These are phyloP conservation scores for Waitea zeae DNA, from an alignment of 1,284 basidiomycete genomes.

Conservation along the genomic window DNA sequence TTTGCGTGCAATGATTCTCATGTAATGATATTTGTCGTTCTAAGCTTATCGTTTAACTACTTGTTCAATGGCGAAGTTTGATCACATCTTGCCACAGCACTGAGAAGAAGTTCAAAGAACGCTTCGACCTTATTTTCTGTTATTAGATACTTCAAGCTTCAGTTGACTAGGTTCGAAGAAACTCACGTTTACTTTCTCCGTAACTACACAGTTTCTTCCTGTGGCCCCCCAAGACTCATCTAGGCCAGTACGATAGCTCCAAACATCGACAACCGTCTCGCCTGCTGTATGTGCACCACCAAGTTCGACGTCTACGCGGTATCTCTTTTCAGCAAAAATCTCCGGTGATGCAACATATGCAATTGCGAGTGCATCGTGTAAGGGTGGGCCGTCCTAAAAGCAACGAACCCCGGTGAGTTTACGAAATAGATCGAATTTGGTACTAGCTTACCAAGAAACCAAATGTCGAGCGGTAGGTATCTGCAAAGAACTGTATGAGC, in stretches of 20 bases:
- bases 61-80: slow-evolving; percentile 33
- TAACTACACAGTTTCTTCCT: slow-evolving; percentile 60
- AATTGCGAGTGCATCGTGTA: slow-evolving; percentile 70
- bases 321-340: slow-evolving; percentile 39
- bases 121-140: slow-evolving; percentile 25
- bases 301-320: slow-evolving; percentile 64
- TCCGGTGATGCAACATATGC: slow-evolving; percentile 51
- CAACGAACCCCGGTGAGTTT: too few relatives aligned
- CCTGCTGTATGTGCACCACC: slow-evolving; percentile 43
- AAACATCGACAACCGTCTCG: slow-evolving; percentile 64
- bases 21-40: neutral
- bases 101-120: slow-evolving; percentile 52
- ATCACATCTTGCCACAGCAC: slow-evolving; percentile 42
- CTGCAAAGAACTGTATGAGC: slow-evolving; percentile 53
- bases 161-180: too few relatives aligned
- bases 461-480: slow-evolving; percentile 49
- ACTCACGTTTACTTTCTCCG: slow-evolving; percentile 46
- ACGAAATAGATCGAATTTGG: too few relatives aligned
- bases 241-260: slow-evolving; percentile 31
- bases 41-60: slow-evolving; percentile 1
- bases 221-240: slow-evolving; percentile 47
- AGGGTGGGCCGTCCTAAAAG: slow-evolving; percentile 45
- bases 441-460: slow-evolving; percentile 30
- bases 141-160: slow-evolving; percentile 1
- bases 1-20: too few relatives aligned